phyloP scores from a whole-genome alignment of 2,329 filamentous ascomycete genomes.

The Elsinoe batatas region DNA sequence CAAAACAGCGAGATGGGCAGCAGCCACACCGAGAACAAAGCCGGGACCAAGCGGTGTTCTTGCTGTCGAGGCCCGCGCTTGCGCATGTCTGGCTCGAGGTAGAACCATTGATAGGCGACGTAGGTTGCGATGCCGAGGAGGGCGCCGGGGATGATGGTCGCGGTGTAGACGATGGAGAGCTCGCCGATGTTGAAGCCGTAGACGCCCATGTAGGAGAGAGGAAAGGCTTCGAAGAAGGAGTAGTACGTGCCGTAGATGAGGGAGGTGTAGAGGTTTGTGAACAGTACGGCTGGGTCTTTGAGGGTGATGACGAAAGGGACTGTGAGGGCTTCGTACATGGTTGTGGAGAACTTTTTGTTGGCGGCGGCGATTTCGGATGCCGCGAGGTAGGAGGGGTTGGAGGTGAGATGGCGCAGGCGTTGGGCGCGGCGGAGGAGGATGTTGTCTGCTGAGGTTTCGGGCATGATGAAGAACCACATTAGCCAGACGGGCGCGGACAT shows the following conservation, averaged over 20 bases:
- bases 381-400: constrained; percentile 46
- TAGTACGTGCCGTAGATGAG: constrained; percentile 29
- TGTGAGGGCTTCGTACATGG: constrained; percentile 44
- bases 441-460: constrained; percentile 51
- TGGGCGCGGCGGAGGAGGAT: constrained; percentile 52
- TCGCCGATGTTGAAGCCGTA: constrained; percentile 32
- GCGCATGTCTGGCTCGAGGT: constrained; percentile 22
- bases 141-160: constrained; percentile 24
- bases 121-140: constrained; percentile 21
- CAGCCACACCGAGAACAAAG: constrained; percentile 21
- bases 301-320: constrained; percentile 20
- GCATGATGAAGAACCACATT: constrained; percentile 49
- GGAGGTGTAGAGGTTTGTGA: constrained; percentile 25
- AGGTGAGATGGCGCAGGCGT: constrained; percentile 52
- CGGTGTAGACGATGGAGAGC: constrained; percentile 26
- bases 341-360: constrained; percentile 39
- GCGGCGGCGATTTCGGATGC: constrained; percentile 56
- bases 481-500: constrained; percentile 49
- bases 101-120: constrained; percentile 22
- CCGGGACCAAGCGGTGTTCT: constrained; percentile 23
- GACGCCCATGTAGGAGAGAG: constrained; percentile 32
- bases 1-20: constrained; percentile 25
- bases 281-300: constrained; percentile 26
- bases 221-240: constrained; percentile 29
- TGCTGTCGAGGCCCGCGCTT: constrained; percentile 19